Evolutionary conservation across 2,329 filamentous ascomycete genomes (phyloP), one percentile per base, ranked within the genome.

Genomic region (Xylariaceae sp.): DNA sequence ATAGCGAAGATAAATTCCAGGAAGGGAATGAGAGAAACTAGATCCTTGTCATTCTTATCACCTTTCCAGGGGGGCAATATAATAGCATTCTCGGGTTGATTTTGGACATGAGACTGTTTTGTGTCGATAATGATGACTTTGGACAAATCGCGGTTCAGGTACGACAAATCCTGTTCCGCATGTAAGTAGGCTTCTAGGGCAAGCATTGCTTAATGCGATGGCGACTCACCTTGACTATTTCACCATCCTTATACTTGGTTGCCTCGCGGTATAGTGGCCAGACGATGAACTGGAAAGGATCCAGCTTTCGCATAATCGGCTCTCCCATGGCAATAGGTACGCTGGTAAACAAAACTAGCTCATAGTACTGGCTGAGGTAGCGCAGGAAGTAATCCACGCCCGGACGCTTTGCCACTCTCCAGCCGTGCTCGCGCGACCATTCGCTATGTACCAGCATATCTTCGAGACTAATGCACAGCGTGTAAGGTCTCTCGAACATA

Each of bases 311-410:
- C 62, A 96, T 83, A 50, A 99, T 81, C 29, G 90, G 89, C 64
- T 96, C 91, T 31, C 86, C 92, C 69, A 89, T 87, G 67, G 84
- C 85, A 67, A 85, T 89, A 0, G 92, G 91, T 46, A 94, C 86
- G 40, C 83, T 89, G 34, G 94, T 99, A 76, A 97, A 99, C 61
- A 99, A 84, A 50, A 97, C 94, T 52, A 99, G 79, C 72, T 99
- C 94, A 70, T 96, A 99, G 79, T 99, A 97, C 72, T 96, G 91
- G 73, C 89, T 92, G 47, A 99, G 81, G 72, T 99, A 99, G 68
- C 89, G 89, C 60, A 99, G 76, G 76, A 99, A 99, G 76, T 99
- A 99, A 74, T 99, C 94, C 58, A 95, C 83, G 45, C 94, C 94
- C 37, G 94, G 94, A 48, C 94, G 84, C 77, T 99, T 99, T 31